Conservation (phyloP, 257 asterid species). For the Capsicum rhomboideum region DNA sequence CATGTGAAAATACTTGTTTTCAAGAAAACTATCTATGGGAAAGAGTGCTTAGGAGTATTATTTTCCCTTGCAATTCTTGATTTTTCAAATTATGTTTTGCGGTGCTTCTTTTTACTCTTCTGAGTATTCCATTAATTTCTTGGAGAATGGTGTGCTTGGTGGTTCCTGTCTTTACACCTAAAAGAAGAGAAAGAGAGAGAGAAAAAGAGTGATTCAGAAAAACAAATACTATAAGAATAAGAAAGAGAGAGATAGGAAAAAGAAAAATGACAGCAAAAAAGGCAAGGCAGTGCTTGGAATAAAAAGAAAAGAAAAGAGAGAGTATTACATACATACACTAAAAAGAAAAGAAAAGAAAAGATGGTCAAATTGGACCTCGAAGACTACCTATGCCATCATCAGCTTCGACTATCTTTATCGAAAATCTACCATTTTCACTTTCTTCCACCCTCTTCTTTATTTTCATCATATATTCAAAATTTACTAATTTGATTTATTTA, state of each 20-base stretch:
- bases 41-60: too few species aligned
- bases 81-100: neutral
- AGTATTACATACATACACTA: slow-evolving; percentile 5
- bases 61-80: neutral
- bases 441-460: neutral
- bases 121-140: slow-evolving; percentile 1
- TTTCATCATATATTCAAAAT: neutral
- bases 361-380: slow-evolving; percentile 95
- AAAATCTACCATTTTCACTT: slow-evolving; percentile 53
- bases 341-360: slow-evolving; percentile 61
- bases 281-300: slow-evolving; percentile 38
- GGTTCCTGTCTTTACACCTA: slow-evolving; percentile 31
- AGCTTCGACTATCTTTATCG: slow-evolving; percentile 80
- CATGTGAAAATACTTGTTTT: neutral
- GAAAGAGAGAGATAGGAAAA: slow-evolving; percentile 22
- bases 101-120: neutral
- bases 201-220: slow-evolving; percentile 19
- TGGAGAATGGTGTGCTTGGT: slow-evolving; percentile 31
- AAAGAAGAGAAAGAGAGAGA: slow-evolving; percentile 9
- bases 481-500: neutral
- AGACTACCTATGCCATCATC: slow-evolving; percentile 73
- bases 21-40: neutral
- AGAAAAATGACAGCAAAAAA: slow-evolving; percentile 79
- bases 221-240: neutral
- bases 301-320: slow-evolving; percentile 51